phyloP scores from a whole-genome alignment of 2,329 filamentous ascomycete species.

The Blastomyces percursus region DNA sequence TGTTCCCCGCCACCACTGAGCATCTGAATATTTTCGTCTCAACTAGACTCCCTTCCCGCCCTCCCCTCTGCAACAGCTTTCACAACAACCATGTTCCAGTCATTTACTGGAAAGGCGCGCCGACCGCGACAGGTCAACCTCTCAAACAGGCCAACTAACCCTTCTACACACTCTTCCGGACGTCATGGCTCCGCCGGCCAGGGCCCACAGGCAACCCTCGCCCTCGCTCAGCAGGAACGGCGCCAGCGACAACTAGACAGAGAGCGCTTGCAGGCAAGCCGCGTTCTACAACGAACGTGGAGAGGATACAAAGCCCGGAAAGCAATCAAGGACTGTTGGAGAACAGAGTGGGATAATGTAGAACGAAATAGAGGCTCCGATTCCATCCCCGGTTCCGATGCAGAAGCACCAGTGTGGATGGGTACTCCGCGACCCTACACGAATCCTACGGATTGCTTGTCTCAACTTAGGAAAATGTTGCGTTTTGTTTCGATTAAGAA shows the following conservation, averaged over 20 bases:
- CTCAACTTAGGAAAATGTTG: conserved; percentile 54
- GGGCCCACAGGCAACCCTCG: conserved; percentile 65
- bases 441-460: conserved; percentile 31
- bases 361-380: conserved; percentile 33
- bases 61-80: conserved; percentile 2
- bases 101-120: conserved; percentile 79
- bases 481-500: conserved; percentile 51
- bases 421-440: conserved; percentile 21
- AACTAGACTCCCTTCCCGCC: background rate
- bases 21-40: conserved; percentile 2
- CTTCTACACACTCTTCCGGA: conserved; percentile 47
- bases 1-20: conserved; percentile 6
- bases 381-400: conserved; percentile 14
- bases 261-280: conserved; percentile 61
- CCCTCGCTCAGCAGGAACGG: conserved; percentile 78
- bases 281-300: conserved; percentile 69
- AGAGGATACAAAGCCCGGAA: conserved; percentile 59
- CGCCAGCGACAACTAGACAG: conserved; percentile 69
- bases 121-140: conserved; percentile 88
- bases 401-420: conserved; percentile 14
- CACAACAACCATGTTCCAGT: conserved; percentile 61
- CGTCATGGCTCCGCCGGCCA: conserved; percentile 46
- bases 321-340: conserved; percentile 46
- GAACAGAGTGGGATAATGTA: conserved; percentile 51
- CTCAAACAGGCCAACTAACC: conserved; percentile 70